Evolutionary conservation across 2,329 filamentous ascomycete genomes (phyloP), one percentile per base, ranked within the genome.

Genomic region (Fusarium nurragi): DNA sequence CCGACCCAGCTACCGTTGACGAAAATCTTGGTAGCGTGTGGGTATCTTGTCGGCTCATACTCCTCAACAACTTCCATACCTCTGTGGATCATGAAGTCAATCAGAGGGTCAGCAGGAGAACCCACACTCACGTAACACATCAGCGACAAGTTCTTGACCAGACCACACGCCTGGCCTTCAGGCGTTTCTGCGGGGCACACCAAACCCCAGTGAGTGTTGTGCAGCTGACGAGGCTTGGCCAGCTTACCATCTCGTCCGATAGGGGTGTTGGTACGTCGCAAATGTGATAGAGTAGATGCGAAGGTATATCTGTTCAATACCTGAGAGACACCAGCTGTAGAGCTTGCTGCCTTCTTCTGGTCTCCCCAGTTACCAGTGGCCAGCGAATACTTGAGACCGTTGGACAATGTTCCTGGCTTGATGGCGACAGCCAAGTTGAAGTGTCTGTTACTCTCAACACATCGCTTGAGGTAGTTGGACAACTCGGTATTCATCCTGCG

Each of bases 111-210:
- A 18, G 92, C 92, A 16, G 94, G 93, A 26, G 93, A 96, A 72
- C 94, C 94, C 46, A 98, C 94, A 73, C 93, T 97, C 74, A 99
- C 94, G 73, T 97, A 97, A 75, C 95, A 99, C 95, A 99, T 99
- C 52, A 99, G 83, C 6, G 95, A 95, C 81, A 99, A 79, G 74
- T 99, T 99, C 83, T 99, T 99, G 71, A 99, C 94, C 53, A 99
- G 81, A 84, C 95, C 95, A 80, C 95, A 99, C 16, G 95, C 94
- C 80, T 99, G 95, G 79, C 95, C 95, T 88, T 99, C 95, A 8
- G 95, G 95, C 0, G 95, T 99, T 83, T 99, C 95, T 9, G 95
- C 96, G 0, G 94, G 91, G 75, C 95, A 99, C 52, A 99, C 84
- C 93, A 99, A 97, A 68, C 95, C 95, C 81, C 97, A 99, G 70